phyloP scores from a whole-genome alignment of 1,284 basidiomycete species.

The Malassezia brasiliensis region DNA sequence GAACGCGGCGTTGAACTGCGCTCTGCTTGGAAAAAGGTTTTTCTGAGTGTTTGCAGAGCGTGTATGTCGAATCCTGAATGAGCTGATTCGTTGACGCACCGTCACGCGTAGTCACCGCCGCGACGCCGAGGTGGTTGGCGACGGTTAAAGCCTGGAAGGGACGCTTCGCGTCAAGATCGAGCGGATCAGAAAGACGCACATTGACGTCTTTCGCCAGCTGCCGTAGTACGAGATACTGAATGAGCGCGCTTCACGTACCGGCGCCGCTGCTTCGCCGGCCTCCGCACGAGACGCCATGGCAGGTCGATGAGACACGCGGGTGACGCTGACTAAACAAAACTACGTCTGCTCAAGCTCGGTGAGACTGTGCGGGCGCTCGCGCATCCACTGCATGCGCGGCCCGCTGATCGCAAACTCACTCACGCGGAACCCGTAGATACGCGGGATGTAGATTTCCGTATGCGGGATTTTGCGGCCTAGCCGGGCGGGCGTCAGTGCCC shows the following conservation, averaged over 20 bases:
- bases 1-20: constrained; percentile 8
- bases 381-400: constrained; percentile 91
- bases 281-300: constrained; percentile 14
- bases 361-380: constrained; percentile 67
- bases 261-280: constrained; percentile 14
- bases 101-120: background rate
- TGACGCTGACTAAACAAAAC: constrained; percentile 1
- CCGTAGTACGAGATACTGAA: constrained; percentile 26
- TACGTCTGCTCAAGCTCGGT: constrained; percentile 60
- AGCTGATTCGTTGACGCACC: background rate
- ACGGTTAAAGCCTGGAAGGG: constrained; percentile 1
- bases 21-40: constrained; percentile 11
- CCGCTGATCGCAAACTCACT: constrained; percentile 64
- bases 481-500: constrained; percentile 25
- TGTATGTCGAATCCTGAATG: background rate
- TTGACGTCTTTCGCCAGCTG: constrained; percentile 39
- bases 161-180: constrained; percentile 4
- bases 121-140: background rate
- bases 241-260: constrained; percentile 7
- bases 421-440: constrained; percentile 72
- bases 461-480: constrained; percentile 29
- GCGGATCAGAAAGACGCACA: constrained; percentile 37
- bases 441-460: constrained; percentile 67
- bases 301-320: background rate
- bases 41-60: background rate